Percentiles rank a stretch among this genome's conserved stretches.
Evolutionary conservation across 306 rosid genomes (phyloP).

Genomic region (Erythrophleum fordii): DNA sequence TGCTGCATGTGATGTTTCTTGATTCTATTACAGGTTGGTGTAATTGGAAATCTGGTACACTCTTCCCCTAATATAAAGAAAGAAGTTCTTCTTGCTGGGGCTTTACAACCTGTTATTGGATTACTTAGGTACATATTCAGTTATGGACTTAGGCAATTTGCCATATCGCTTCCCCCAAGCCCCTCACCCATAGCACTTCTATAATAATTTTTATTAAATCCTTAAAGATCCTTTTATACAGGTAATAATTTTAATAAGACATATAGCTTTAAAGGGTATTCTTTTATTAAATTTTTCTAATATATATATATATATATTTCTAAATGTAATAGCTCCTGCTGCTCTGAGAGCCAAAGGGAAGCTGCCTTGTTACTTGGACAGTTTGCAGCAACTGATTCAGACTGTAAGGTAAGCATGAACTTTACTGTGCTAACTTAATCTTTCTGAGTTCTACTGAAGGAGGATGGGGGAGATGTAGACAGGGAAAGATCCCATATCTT

Average conservation of each 20-base stretch:
- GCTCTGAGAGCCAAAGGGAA: slow-evolving; percentile 98
- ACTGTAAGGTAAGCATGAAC: slow-evolving; percentile 74
- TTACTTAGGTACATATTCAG: slow-evolving; percentile 71
- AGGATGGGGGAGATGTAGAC: not conserved
- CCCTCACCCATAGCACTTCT: not conserved
- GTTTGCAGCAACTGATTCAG: slow-evolving; percentile 98
- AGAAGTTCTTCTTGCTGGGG: slow-evolving; percentile 96
- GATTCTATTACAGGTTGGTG: slow-evolving; percentile 83
- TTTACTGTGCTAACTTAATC: slow-evolving; percentile 5
- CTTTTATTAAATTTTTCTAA: slow-evolving; percentile 30
- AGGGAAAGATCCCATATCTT: slow-evolving; percentile 10
- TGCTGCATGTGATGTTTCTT: slow-evolving; percentile 41
- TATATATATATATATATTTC: not conserved
- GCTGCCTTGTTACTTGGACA: slow-evolving; percentile 99
- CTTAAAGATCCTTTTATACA: slow-evolving; percentile 12
- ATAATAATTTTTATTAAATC: slow-evolving; percentile 2
- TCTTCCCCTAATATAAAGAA: slow-evolving; percentile 96
- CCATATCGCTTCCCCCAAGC: not conserved
- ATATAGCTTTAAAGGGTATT: not conserved
- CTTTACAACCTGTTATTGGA: slow-evolving; percentile 96
- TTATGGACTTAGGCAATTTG: slow-evolving; percentile 32
- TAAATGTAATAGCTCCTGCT: slow-evolving; percentile 72
- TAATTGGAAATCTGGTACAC: slow-evolving; percentile 96
- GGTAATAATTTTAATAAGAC: slow-evolving; percentile 4
- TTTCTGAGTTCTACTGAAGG: slow-evolving; percentile 24